Base-by-base conservation (phyloP, 208 protist species). In the Phytomonas serpens region DNA sequence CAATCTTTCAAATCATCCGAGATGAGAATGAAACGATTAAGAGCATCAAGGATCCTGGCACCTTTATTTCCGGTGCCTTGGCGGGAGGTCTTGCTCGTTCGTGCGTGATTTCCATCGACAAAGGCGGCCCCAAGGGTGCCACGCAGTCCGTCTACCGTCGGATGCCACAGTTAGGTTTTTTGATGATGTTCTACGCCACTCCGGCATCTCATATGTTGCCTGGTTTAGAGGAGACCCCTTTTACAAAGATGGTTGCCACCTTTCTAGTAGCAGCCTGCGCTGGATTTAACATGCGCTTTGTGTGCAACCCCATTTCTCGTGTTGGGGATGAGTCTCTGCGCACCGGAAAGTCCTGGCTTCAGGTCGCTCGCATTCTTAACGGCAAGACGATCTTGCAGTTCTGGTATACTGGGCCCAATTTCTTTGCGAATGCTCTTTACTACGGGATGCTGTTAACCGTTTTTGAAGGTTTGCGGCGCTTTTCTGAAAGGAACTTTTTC, bases 101-200 rank as follows among this genome's bases (percentile, higher is more conserved):
- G 9, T 81, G 74, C 4, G 87, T 77, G 11, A 31, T 93, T 52
- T 77, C 87, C 29, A 81, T 93, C 69, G 91, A 96, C 62, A 72
- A 82, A 29, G 91, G 91, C 6, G 88, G 91, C 19, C 64, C 80
- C n/a, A 94, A 96, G 67, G 91, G 91, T 47, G 40, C 83, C 19
- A 51, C 64, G 67, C 87, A 93, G 75, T 84, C 88, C 7, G 76
- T 91, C 19, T 76, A 76, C 32, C 85, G 91, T 5, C 88, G 91
- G 38, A 86, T 84, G 72, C 85, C 82, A 30, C 91, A 96, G 77
- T 88, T 92, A 61, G 91, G 91, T 0, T 64, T 88, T 31, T 81
- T 96, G 23, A 93, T 96, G 88, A 93, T 91, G 91, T 82, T 96
- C 61, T 96, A 96, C 81, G 82, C 80, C 57, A 83, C 86, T 29